phyloP scores from a whole-genome alignment of 2,329 filamentous ascomycete species.

The Nemania diffusa region DNA sequence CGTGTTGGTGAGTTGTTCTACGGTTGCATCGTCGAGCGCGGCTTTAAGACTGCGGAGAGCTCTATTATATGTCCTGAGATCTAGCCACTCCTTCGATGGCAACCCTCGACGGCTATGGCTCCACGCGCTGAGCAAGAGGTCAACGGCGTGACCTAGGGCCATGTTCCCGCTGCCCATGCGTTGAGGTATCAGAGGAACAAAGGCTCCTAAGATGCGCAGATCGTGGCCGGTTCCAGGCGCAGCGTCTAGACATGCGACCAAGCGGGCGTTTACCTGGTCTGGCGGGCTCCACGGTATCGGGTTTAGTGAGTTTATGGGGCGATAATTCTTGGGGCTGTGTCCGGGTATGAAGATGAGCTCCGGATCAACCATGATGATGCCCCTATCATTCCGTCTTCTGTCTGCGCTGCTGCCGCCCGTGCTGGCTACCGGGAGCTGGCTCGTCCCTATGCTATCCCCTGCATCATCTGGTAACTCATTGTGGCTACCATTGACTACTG shows the following conservation, averaged over 20 bases:
- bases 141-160: slow-evolving; percentile 41
- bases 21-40: slow-evolving; percentile 40
- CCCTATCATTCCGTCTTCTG: slow-evolving; percentile 12
- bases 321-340: slow-evolving; percentile 33
- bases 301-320: slow-evolving; percentile 3
- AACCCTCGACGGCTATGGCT: slow-evolving; percentile 41
- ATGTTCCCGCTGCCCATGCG: slow-evolving; percentile 38
- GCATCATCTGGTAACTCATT: slow-evolving; percentile 34
- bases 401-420: background rate
- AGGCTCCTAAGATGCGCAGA: slow-evolving; percentile 43
- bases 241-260: slow-evolving; percentile 40
- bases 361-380: slow-evolving; percentile 35
- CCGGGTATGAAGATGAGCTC: slow-evolving; percentile 36
- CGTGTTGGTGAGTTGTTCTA: slow-evolving; percentile 38
- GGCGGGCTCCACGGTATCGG: slow-evolving; percentile 36
- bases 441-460: background rate
- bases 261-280: slow-evolving; percentile 38
- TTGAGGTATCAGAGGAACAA: slow-evolving; percentile 42
- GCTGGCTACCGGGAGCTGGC: slow-evolving; percentile 18
- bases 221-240: slow-evolving; percentile 44
- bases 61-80: slow-evolving; percentile 42
- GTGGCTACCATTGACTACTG: slow-evolving; percentile 45
- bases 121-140: slow-evolving; percentile 44
- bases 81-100: slow-evolving; percentile 41
- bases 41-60: slow-evolving; percentile 43